Conservation (phyloP, 2,329 filamentous ascomycete genomes). For the Nothophoma quercina region DNA sequence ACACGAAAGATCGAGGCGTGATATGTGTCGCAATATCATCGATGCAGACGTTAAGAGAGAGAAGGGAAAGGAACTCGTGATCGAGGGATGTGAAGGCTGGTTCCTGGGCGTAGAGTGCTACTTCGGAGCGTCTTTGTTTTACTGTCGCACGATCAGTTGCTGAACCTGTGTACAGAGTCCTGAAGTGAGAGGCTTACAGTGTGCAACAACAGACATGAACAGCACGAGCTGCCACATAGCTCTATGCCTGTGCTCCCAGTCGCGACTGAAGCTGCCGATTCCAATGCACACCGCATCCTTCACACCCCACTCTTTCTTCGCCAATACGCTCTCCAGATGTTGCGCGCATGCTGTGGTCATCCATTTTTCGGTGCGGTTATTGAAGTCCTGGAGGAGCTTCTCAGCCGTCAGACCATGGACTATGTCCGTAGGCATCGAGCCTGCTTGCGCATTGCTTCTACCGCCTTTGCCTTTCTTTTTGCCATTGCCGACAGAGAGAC, state of each 20-base stretch:
- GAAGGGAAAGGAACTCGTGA: conserved; percentile 31
- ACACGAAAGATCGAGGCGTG: conserved; percentile 35
- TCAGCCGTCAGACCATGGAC: conserved; percentile 36
- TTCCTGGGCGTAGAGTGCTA: conserved; percentile 44
- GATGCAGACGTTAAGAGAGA: conserved; percentile 29
- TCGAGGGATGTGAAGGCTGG: conserved; percentile 47
- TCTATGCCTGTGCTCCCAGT: conserved; percentile 45
- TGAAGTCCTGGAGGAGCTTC: conserved; percentile 33
- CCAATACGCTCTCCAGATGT: conserved; percentile 25
- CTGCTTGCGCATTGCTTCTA: conserved; percentile 3
- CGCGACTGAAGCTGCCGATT: conserved; percentile 46
- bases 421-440: conserved; percentile 22
- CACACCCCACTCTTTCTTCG: conserved; percentile 22
- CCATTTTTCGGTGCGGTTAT: conserved; percentile 35
- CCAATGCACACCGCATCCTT: conserved; percentile 45
- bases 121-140: conserved; percentile 2
- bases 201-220: conserved; percentile 37
- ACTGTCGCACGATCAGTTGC: conserved; percentile 4
- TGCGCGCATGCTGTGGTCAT: conserved; percentile 30
- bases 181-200: conserved; percentile 9
- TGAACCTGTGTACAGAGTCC: too few relatives aligned
- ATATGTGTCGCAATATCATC: conserved; percentile 32
- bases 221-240: conserved; percentile 50
- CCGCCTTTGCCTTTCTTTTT: conserved; percentile 5
- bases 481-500: conserved; percentile 17